Evolutionary conservation across 768 basidiomycete genomes (phyloP).

Genomic region (Scleroderma citrinum): DNA sequence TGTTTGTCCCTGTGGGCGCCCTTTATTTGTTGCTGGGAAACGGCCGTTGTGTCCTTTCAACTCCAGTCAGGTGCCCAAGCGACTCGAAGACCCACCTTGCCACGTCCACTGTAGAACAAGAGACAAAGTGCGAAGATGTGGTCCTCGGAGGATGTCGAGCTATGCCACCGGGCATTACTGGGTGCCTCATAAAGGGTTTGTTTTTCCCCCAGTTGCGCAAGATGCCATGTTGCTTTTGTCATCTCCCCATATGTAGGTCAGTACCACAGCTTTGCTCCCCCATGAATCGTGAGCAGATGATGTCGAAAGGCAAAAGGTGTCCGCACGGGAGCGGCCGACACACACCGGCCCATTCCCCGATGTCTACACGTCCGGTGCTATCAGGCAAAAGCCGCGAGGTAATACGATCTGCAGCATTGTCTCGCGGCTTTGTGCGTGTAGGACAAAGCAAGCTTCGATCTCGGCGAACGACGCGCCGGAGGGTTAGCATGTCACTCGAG

Average conservation of each 20-base stretch:
- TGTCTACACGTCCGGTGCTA: background rate
- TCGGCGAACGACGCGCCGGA: background rate
- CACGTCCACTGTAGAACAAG: conserved; percentile 2
- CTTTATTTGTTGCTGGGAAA: conserved; percentile 29
- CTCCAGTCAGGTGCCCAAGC: background rate
- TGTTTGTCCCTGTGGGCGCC: conserved; percentile 46
- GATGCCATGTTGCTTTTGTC: conserved; percentile 12
- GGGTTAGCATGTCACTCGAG: background rate
- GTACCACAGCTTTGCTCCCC: background rate
- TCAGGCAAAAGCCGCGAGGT: background rate
- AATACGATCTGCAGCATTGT: background rate
- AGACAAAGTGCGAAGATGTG: conserved; percentile 5
- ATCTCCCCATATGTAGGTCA: background rate
- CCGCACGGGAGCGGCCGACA: background rate
- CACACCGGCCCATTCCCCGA: background rate
- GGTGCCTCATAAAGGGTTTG: conserved; percentile 3
- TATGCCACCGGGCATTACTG: background rate
- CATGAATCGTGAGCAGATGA: background rate
- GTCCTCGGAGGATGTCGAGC: background rate
- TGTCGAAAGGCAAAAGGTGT: conserved; percentile 5
- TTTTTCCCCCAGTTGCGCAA: conserved; percentile 6
- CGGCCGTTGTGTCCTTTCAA: conserved; percentile 5
- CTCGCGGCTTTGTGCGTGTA: conserved; percentile 4
- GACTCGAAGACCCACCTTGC: conserved; percentile 4
- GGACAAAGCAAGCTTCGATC: conserved; percentile 13